These are phyloP conservation scores for Corymbia calophylla DNA, from an alignment of 441 rosid genomes.

Conservation along the genomic window DNA sequence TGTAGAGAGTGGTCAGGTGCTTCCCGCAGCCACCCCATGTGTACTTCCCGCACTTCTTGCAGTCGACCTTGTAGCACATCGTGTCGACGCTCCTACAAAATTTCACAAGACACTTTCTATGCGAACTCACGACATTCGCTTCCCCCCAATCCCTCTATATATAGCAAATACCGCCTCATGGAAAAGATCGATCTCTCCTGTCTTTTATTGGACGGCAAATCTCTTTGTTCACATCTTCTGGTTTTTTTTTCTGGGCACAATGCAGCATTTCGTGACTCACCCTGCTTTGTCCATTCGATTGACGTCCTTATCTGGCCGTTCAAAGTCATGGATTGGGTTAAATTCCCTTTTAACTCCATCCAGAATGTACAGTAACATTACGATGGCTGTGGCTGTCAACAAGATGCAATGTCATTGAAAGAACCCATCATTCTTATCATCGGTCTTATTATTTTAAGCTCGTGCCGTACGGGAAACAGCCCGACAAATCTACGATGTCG, in stretches of 20 bases:
- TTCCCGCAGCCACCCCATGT: conserved; percentile 48
- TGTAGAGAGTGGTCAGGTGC: conserved; percentile 26
- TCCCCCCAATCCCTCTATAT: background rate
- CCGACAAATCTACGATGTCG: background rate
- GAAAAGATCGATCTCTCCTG: background rate
- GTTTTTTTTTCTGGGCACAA: background rate
- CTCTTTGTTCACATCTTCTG: background rate
- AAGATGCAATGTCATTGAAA: background rate
- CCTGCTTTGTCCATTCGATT: background rate
- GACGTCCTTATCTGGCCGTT: background rate
- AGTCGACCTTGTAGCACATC: conserved; percentile 39
- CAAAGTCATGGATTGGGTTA: background rate
- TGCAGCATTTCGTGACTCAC: background rate
- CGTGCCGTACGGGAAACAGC: background rate
- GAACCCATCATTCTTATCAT: background rate
- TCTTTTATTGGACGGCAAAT: background rate
- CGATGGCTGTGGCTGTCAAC: background rate
- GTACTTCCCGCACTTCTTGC: conserved; percentile 34
- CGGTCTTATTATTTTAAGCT: background rate
- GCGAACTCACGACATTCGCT: background rate
- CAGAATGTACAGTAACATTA: background rate
- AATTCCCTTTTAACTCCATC: background rate
- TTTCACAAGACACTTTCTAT: background rate
- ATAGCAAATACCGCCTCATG: background rate
- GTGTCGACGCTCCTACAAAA: background rate